These are phyloP conservation scores for Trichomonascaceae sp. DNA, from an alignment of 1,139 yeast species.

Conservation along the genomic window DNA sequence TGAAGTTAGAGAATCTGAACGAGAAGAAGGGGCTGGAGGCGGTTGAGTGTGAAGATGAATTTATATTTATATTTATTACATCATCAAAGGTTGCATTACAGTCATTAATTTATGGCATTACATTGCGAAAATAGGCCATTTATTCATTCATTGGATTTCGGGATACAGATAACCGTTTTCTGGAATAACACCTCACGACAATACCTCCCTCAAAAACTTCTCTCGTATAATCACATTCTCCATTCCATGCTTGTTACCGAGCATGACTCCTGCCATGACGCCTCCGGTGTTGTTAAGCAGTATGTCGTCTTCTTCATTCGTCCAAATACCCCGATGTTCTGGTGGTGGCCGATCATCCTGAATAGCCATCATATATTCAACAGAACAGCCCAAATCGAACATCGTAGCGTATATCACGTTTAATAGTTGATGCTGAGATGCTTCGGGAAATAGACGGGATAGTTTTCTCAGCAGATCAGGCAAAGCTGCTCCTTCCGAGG, in stretches of 20 bases:
- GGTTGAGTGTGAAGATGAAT: constrained; percentile 22
- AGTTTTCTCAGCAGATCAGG: constrained; percentile 4
- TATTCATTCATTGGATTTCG: not conserved
- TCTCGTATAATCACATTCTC: constrained; percentile 4
- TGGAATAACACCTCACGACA: not conserved
- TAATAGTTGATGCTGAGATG: constrained; percentile 1
- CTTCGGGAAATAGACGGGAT: constrained; percentile 2
- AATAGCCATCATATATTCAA: constrained; percentile 3
- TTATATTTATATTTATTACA: not conserved
- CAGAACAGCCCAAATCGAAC: constrained; percentile 4
- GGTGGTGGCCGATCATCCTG: constrained; percentile 6
- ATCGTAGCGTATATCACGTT: constrained; percentile 4
- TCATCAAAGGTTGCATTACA: not conserved
- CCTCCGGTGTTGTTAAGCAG: constrained; percentile 5
- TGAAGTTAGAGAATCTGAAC: constrained; percentile 54
- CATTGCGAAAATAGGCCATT: not conserved
- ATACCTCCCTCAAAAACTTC: not conserved
- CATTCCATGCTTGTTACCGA: constrained; percentile 5
- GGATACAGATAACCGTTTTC: no score
- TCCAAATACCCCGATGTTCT: constrained; percentile 11
- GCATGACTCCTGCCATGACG: constrained; percentile 3
- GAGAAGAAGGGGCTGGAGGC: constrained; percentile 35
- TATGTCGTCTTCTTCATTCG: constrained; percentile 7
- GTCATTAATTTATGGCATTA: not conserved
- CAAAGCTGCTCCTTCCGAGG: constrained; percentile 3